A percentile compares a stretch with the other conserved stretches of the same genome.
Evolutionary conservation across 768 basidiomycete genomes (phyloP).

Genomic region (Termitomyces eurrhizus): DNA sequence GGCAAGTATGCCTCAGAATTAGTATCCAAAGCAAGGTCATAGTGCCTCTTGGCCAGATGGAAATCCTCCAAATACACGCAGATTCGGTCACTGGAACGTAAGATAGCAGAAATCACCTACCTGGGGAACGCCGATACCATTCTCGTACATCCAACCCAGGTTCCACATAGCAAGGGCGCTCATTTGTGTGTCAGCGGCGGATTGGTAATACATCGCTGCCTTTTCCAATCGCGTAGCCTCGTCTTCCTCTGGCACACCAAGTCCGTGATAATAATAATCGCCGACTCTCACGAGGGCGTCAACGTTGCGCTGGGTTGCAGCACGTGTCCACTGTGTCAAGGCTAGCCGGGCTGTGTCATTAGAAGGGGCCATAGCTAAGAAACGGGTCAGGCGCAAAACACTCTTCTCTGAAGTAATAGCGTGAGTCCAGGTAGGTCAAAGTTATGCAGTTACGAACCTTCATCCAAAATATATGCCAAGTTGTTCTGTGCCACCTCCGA

Average conservation of each 20-base stretch:
- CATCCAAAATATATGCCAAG: constrained; percentile 86
- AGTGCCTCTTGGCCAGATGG: constrained; percentile 94
- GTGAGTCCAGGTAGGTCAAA: not conserved
- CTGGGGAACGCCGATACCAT: constrained; percentile 87
- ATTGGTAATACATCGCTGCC: constrained; percentile 91
- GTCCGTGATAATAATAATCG: constrained; percentile 92
- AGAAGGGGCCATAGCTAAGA: constrained; percentile 67
- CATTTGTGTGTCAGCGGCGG: constrained; percentile 87
- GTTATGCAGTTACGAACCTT: constrained; percentile 49
- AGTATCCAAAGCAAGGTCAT: constrained; percentile 85
- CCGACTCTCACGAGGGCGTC: constrained; percentile 98
- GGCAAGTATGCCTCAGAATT: constrained; percentile 89
- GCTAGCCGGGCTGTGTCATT: constrained; percentile 83
- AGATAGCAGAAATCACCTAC: constrained; percentile 30
- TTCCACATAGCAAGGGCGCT: constrained; percentile 99
- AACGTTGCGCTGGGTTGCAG: constrained; percentile 91
- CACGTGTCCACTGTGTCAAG: constrained; percentile 91
- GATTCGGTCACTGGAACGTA: not conserved
- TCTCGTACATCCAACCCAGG: constrained; percentile 99
- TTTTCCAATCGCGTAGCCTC: constrained; percentile 72
- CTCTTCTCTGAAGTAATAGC: constrained; percentile 52
- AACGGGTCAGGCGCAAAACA: constrained; percentile 61
- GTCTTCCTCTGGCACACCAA: constrained; percentile 71
- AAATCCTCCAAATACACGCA: constrained; percentile 60
- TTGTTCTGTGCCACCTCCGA: constrained; percentile 95